Evolutionary conservation across 192 early-diverging fungal genomes (phyloP).

Genomic region (Gamsiella multidivaricata): DNA sequence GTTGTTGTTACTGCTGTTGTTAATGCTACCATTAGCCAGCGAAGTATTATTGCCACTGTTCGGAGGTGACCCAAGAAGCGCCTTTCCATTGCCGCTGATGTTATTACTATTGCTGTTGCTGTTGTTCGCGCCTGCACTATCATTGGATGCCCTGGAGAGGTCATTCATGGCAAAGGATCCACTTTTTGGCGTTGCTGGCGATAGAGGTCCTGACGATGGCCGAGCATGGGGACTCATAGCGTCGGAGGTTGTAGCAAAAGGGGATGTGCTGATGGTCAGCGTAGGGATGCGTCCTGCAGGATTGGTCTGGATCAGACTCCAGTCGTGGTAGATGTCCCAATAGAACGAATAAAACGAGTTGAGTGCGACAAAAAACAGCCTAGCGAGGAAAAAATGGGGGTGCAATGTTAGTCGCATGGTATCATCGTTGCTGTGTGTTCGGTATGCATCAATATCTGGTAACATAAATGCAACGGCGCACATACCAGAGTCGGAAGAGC

Average conservation of each 20-base stretch:
- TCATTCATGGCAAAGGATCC: slow-evolving; percentile 4
- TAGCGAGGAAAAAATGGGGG: slow-evolving; percentile 23
- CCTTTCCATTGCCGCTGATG: neutral
- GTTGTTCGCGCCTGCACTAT: neutral
- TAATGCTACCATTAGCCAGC: slow-evolving; percentile 4
- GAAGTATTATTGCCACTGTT: slow-evolving; percentile 6
- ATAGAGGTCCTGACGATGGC: neutral
- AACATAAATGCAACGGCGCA: no score
- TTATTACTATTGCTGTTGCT: slow-evolving; percentile 4
- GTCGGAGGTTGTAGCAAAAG: neutral
- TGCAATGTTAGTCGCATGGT: no score
- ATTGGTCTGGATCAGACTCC: slow-evolving; percentile 70
- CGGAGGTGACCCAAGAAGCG: neutral
- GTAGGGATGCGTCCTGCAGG: slow-evolving; percentile 35
- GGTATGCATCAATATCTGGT: no score
- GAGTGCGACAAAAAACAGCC: slow-evolving; percentile 72
- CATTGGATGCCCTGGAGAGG: neutral
- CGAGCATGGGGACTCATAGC: slow-evolving; percentile 32
- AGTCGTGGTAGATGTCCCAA: slow-evolving; percentile 96
- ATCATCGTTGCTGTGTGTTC: no score
- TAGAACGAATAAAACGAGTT: slow-evolving; percentile 95
- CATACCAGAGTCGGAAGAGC: slow-evolving; percentile 49
- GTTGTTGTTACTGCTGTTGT: slow-evolving; percentile 1
- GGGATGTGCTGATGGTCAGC: slow-evolving; percentile 36
- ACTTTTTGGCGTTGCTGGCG: slow-evolving; percentile 17